Conservation (phyloP, 1,139 yeast genomes). For the Candida gigantensis region DNA sequence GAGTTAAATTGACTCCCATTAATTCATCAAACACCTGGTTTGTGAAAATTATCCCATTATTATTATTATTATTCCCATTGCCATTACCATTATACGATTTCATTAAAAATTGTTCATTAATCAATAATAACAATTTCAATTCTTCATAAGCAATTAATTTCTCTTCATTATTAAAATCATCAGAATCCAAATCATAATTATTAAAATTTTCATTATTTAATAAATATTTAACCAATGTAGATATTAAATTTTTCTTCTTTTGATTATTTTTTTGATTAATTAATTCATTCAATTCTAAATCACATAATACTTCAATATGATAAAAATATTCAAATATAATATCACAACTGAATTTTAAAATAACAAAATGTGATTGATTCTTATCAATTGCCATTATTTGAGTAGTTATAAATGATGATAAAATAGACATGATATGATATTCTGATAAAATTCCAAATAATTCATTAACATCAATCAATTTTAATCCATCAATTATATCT, state of each 20-base stretch:
- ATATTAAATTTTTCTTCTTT: slow-evolving; percentile 27
- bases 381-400: slow-evolving; percentile 26
- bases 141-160: slow-evolving; percentile 66
- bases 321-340: slow-evolving; percentile 46
- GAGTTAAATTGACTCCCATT: slow-evolving; percentile 18
- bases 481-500: slow-evolving; percentile 9
- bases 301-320: slow-evolving; percentile 35
- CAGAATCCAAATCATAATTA: slow-evolving; percentile 34
- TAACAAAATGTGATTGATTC: slow-evolving; percentile 30
- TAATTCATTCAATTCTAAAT: slow-evolving; percentile 34
- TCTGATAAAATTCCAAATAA: slow-evolving; percentile 35
- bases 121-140: slow-evolving; percentile 69
- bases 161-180: slow-evolving; percentile 56
- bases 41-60: too few relatives aligned
- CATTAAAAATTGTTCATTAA: slow-evolving; percentile 87
- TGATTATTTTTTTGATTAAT: slow-evolving; percentile 17
- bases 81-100: slow-evolving; percentile 32
- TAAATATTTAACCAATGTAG: slow-evolving; percentile 50
- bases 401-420: slow-evolving; percentile 37
- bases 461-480: slow-evolving; percentile 19
- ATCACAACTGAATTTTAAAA: slow-evolving; percentile 44
- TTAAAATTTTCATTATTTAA: slow-evolving; percentile 51
- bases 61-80: too few relatives aligned
- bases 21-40: slow-evolving; percentile 54
- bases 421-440: slow-evolving; percentile 48